A percentile compares a stretch with the other conserved stretches of the same genome.
Conservation (phyloP, 2,329 filamentous ascomycete genomes). For the Orbilia oligospora region DNA sequence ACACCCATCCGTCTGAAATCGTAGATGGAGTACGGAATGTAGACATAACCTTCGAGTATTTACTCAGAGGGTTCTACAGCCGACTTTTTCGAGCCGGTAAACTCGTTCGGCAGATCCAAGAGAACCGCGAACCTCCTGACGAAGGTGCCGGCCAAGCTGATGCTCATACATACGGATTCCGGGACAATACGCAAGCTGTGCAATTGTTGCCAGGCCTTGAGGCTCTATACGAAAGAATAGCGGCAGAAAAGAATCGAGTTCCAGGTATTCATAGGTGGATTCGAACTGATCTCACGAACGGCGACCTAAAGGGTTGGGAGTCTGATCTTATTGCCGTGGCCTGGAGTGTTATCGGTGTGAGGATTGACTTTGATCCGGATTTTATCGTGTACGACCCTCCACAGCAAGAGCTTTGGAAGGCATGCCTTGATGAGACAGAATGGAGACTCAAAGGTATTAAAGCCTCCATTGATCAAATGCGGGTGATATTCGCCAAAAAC, state of each 20-base stretch:
- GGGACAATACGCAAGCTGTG: conserved; percentile 12
- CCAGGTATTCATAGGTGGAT: conserved; percentile 33
- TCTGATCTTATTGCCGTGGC: conserved; percentile 7
- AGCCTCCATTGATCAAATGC: neutral
- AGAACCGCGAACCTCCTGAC: neutral
- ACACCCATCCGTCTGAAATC: conserved; percentile 1
- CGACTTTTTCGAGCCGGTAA: conserved; percentile 1
- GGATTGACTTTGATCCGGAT: conserved; percentile 9
- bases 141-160: conserved; percentile 14
- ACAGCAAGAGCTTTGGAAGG: conserved; percentile 14
- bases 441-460: neutral
- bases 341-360: conserved; percentile 13
- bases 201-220: conserved; percentile 9
- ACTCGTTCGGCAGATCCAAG: conserved; percentile 2
- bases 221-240: neutral
- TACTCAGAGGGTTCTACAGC: conserved; percentile 23
- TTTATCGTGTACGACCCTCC: conserved; percentile 26
- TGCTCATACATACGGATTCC: conserved; percentile 25
- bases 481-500: conserved; percentile 1
- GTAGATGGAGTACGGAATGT: conserved; percentile 14
- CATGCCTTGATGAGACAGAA: conserved; percentile 16
- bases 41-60: conserved; percentile 31
- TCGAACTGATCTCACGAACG: conserved; percentile 19
- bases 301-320: conserved; percentile 15
- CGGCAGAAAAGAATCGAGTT: conserved; percentile 9